phyloP scores from a whole-genome alignment of 345 rosid genomes.

The Bruguiera sexangula region DNA sequence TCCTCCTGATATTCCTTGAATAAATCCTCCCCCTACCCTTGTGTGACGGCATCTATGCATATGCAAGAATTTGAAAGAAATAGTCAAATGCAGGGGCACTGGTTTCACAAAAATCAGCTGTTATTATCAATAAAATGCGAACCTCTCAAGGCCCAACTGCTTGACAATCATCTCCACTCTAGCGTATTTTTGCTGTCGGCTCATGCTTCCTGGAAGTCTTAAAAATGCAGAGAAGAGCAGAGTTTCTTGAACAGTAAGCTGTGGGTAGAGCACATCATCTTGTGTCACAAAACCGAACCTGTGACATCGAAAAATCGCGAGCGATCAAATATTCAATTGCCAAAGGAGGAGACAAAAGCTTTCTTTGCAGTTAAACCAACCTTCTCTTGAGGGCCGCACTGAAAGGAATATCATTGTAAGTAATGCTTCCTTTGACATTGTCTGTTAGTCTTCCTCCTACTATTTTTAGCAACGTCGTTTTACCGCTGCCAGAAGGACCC shows the following conservation, averaged over 20 bases:
- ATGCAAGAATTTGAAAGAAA: too few relatives aligned
- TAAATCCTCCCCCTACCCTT: conserved; percentile 77
- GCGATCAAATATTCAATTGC: not conserved
- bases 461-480: conserved; percentile 81
- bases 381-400: conserved; percentile 75
- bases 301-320: not conserved
- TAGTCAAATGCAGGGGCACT: too few relatives aligned
- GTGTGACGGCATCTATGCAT: conserved; percentile 69
- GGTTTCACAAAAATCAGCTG: not conserved
- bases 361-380: conserved; percentile 21
- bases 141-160: conserved; percentile 97
- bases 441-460: conserved; percentile 82
- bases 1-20: conserved; percentile 96
- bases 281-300: conserved; percentile 97
- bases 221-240: conserved; percentile 80
- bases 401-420: conserved; percentile 77
- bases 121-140: not conserved
- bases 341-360: not conserved
- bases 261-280: conserved; percentile 91
- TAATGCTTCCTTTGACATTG: conserved; percentile 62
- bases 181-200: conserved; percentile 63
- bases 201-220: conserved; percentile 84
- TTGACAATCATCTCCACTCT: conserved; percentile 72
- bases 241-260: conserved; percentile 91
- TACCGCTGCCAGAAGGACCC: conserved; percentile 99